Evolutionary conservation across 306 rosid genomes (phyloP), one percentile per base, ranked within the genome.

Genomic region (Prunus davidiana): DNA sequence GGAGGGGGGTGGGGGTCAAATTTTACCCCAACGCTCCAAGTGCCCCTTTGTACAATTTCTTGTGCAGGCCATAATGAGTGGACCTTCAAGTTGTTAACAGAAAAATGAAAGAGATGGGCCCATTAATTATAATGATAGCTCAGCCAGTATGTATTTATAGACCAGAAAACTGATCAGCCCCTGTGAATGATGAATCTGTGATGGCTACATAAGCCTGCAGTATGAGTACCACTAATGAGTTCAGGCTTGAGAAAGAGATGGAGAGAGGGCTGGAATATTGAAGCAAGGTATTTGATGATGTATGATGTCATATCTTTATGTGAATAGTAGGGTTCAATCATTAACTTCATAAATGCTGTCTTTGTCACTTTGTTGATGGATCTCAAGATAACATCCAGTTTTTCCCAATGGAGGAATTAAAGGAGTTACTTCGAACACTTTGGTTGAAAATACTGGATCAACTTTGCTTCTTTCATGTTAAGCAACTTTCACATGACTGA

Each of bases 291-390:
- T 20, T 27, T 57, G n/a, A 15, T 65, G 20, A 58, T 34, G 51
- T 64, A 78, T 84, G 85, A 86, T 72, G 82, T 82, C 88, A 88
- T 52, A 19, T 70, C 34, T 72, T 81, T 82, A 76, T 66, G 79
- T 64, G 56, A 88, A 88, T 72, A 86, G 88, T 77, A 46, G 46
- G 62, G 52, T 56, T 76, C 69, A 72, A 72, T 85, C 85, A 83
- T 75, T 81, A 64, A 75, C 56, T 70, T 67, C 64, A 34, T 64
- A 73, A 68, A 68, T 73, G 81, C 72, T 78, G 43, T 67, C 76
- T 51, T 65, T 64, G 55, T 82, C 78, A 67, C 60, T 49, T 64
- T 8, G 24, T 38, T 7, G 43, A 7, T 6, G 9, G 43, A 38
- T 7, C 43, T 1, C 43, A 38, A 38, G 43, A 7, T 7, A 6